These are phyloP conservation scores for Suhomyces xylopsoci DNA, from an alignment of 805 yeast genomes.

Conservation along the genomic window DNA sequence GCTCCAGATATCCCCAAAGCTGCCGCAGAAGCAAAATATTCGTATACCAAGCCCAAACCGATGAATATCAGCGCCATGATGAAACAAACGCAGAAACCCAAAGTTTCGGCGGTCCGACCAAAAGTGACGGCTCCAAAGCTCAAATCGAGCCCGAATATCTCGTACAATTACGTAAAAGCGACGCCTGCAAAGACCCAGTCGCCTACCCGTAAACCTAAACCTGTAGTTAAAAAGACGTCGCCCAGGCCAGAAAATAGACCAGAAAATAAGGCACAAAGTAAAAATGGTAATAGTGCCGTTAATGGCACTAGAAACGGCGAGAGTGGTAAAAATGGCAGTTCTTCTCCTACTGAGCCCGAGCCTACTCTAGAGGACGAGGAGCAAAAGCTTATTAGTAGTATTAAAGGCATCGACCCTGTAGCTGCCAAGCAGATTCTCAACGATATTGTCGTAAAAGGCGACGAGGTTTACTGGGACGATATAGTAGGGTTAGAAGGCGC, in stretches of 20 bases:
- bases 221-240: not conserved
- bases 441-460: constrained; percentile 87
- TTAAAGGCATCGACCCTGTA: constrained; percentile 69
- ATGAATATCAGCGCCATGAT: constrained; percentile 33
- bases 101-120: constrained; percentile 1
- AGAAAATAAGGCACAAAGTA: not conserved
- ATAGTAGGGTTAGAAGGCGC: constrained; percentile 91
- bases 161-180: constrained; percentile 14
- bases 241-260: not conserved
- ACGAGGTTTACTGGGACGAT: constrained; percentile 92
- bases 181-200: not conserved
- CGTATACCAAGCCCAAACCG: constrained; percentile 40
- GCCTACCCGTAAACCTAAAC: constrained; percentile 1
- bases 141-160: constrained; percentile 7
- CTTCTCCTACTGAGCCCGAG: not conserved
- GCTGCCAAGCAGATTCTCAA: constrained; percentile 83
- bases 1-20: not conserved
- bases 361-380: constrained; percentile 20
- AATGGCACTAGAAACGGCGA: too few relatives aligned
- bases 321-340: too few relatives aligned
- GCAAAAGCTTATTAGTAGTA: constrained; percentile 40
- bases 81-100: constrained; percentile 14
- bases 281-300: too few relatives aligned
- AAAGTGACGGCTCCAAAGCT: not conserved
- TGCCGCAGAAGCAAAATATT: constrained; percentile 13